phyloP scores from a whole-genome alignment of 2,329 filamentous ascomycete species.

The Uncinocarpus reesii region DNA sequence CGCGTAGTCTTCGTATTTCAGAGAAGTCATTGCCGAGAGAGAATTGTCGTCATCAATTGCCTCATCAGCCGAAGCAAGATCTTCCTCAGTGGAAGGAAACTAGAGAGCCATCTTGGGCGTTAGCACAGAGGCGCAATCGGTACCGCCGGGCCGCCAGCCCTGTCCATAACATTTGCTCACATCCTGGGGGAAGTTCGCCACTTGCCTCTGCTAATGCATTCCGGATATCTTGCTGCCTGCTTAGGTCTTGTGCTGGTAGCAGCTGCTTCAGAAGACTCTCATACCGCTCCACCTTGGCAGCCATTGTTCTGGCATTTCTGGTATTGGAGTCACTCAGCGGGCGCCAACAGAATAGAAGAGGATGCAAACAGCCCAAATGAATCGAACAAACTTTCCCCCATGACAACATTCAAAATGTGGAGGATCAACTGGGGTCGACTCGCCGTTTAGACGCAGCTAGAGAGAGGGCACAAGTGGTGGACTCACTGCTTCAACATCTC shows the following conservation, averaged over 20 bases:
- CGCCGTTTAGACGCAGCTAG: background rate
- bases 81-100: slow-evolving; percentile 14
- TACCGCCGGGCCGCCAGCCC: no score
- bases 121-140: no score
- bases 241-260: slow-evolving; percentile 14
- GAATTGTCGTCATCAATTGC: slow-evolving; percentile 17
- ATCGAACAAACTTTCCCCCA: background rate
- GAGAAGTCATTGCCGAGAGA: slow-evolving; percentile 11
- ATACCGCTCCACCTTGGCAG: slow-evolving; percentile 17
- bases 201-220: slow-evolving; percentile 17
- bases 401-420: background rate
- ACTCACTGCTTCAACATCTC: slow-evolving; percentile 26
- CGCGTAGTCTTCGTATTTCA: slow-evolving; percentile 13
- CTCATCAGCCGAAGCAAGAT: slow-evolving; percentile 15
- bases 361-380: background rate
- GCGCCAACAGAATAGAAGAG: background rate
- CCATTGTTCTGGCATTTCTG: slow-evolving; percentile 17
- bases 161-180: background rate
- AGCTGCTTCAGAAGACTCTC: slow-evolving; percentile 17
- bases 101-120: no score
- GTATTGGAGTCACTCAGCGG: slow-evolving; percentile 4
- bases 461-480: slow-evolving; percentile 10
- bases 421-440: background rate
- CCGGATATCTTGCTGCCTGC: slow-evolving; percentile 16
- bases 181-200: background rate